Conservation (phyloP, 148 eudicot genomes). For the Camellia japonica region DNA sequence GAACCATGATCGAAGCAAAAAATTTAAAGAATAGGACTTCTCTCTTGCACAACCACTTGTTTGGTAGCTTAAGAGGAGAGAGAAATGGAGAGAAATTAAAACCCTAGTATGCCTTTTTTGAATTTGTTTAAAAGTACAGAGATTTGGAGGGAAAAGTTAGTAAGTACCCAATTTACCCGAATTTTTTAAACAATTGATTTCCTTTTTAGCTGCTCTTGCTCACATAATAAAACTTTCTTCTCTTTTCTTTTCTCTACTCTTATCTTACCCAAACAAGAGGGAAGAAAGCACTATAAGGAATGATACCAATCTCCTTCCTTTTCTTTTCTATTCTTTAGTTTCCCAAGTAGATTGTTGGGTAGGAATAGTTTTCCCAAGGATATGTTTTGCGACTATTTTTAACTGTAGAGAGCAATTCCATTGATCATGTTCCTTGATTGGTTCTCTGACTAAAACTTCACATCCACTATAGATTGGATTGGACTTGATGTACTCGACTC, state of each 20-base stretch:
- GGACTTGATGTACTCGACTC: not conserved
- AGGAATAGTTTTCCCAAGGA: not conserved
- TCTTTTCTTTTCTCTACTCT: not conserved
- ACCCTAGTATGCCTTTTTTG: not conserved
- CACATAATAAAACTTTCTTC: not conserved
- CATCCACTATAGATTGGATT: not conserved
- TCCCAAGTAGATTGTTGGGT: not conserved
- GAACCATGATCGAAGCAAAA: no score
- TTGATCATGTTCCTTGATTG: constrained; percentile 8
- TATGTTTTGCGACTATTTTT: not conserved
- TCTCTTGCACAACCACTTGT: not conserved
- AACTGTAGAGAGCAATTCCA: not conserved
- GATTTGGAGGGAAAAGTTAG: not conserved
- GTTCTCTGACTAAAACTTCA: not conserved
- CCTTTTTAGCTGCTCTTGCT: not conserved
- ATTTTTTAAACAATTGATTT: not conserved
- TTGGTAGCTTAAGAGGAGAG: constrained; percentile 3
- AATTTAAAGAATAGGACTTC: no score
- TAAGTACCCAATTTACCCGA: no score
- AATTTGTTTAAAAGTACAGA: not conserved
- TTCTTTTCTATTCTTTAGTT: not conserved
- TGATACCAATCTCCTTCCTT: not conserved
- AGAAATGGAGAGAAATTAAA: not conserved
- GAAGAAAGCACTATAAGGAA: no score
- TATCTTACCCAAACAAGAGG: not conserved